phyloP scores from a whole-genome alignment of 192 early-diverging fungal genomes.

The Cladochytrium replicatum region DNA sequence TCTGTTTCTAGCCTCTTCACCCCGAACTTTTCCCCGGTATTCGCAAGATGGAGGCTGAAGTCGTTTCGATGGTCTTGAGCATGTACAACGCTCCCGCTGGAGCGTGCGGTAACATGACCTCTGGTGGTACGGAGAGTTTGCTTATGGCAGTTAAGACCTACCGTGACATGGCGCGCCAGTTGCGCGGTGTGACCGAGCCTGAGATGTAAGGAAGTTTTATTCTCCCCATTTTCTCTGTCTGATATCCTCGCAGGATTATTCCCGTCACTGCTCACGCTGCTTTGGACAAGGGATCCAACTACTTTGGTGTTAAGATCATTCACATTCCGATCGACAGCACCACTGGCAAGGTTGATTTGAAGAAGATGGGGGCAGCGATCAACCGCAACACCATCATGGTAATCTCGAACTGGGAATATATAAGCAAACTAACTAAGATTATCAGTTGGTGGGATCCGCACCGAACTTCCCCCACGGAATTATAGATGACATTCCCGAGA shows the following conservation, averaged over 20 bases:
- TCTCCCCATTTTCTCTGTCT: background rate
- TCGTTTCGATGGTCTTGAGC: conserved; percentile 79
- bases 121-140: conserved; percentile 89
- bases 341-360: conserved; percentile 67
- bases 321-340: conserved; percentile 72
- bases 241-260: conserved; percentile 55
- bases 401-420: conserved; percentile 4
- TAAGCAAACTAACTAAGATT: background rate
- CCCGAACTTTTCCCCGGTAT: conserved; percentile 91
- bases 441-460: conserved; percentile 74
- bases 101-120: conserved; percentile 81
- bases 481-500: conserved; percentile 75
- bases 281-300: conserved; percentile 88
- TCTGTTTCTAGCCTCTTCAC: conserved; percentile 60
- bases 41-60: conserved; percentile 92
- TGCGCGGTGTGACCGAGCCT: conserved; percentile 73
- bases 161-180: conserved; percentile 69
- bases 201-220: conserved; percentile 63
- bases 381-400: conserved; percentile 85
- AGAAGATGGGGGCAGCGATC: conserved; percentile 66
- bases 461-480: conserved; percentile 91
- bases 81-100: conserved; percentile 71
- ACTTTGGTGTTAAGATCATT: conserved; percentile 83
- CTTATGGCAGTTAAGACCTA: conserved; percentile 93
- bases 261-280: conserved; percentile 92